Evolutionary conservation across 768 basidiomycete species (phyloP).

Genomic region (Naganishia friedmannii): DNA sequence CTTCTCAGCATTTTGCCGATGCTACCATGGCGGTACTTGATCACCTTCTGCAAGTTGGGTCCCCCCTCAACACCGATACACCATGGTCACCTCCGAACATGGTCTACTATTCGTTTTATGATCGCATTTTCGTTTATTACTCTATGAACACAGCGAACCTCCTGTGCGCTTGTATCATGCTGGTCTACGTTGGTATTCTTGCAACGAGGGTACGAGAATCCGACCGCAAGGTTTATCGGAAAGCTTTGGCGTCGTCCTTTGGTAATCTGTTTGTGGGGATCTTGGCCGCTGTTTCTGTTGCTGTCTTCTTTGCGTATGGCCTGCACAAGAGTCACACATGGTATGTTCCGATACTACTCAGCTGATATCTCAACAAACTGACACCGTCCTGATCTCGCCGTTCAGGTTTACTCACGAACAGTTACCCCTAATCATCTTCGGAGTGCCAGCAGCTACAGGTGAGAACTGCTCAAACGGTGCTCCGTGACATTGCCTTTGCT

Average conservation of each 20-base stretch:
- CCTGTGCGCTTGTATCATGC: conserved; percentile 58
- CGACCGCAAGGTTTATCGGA: conserved; percentile 44
- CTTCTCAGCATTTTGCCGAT: conserved; percentile 82
- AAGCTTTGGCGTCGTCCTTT: conserved; percentile 58
- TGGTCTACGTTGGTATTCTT: conserved; percentile 55
- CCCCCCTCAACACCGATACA: conserved; percentile 39
- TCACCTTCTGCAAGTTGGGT: conserved; percentile 67
- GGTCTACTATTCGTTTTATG: conserved; percentile 74
- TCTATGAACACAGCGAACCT: conserved; percentile 69
- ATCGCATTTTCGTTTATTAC: conserved; percentile 65
- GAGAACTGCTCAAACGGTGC: not conserved
- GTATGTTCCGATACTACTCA: conserved; percentile 34
- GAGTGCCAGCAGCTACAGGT: conserved; percentile 72
- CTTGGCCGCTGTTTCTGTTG: conserved; percentile 67
- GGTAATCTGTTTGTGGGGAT: conserved; percentile 62
- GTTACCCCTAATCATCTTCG: conserved; percentile 66
- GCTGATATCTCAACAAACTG: not conserved
- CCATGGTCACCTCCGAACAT: conserved; percentile 61
- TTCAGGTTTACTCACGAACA: conserved; percentile 68
- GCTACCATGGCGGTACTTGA: conserved; percentile 76
- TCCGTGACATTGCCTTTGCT: not conserved
- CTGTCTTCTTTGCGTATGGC: conserved; percentile 64
- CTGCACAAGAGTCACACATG: conserved; percentile 75
- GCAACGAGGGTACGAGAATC: conserved; percentile 37
- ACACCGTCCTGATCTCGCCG: not conserved